These are phyloP conservation scores for Aciculosporium take DNA, from an alignment of 2,329 filamentous ascomycete genomes.

Conservation along the genomic window DNA sequence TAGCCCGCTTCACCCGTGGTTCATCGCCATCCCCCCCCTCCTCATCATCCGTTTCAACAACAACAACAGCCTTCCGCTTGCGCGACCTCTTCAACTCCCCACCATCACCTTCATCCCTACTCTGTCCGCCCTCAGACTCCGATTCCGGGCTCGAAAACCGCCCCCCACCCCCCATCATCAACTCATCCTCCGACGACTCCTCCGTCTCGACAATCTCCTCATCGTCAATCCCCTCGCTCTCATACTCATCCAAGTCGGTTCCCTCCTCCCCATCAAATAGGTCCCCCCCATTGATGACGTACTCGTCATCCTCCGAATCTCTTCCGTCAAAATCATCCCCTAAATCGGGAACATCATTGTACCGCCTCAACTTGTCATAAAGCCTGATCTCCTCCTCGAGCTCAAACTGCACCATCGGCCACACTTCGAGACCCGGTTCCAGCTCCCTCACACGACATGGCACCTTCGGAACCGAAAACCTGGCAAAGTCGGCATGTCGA, in stretches of 20 bases:
- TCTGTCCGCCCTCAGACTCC: conserved; percentile 6
- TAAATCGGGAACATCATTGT: conserved; percentile 1
- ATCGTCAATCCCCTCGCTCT: conserved; percentile 27
- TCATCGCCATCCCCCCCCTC: conserved; percentile 10
- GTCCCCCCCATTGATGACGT: conserved; percentile 7
- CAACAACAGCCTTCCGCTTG: conserved; percentile 16
- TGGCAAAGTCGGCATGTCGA: conserved; percentile 16
- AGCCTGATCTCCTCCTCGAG: conserved; percentile 8
- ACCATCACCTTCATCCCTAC: neutral
- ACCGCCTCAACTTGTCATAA: conserved; percentile 8
- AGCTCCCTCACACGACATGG: neutral
- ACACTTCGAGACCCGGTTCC: conserved; percentile 10
- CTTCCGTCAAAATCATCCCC: conserved; percentile 7
- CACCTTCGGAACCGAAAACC: conserved; percentile 10
- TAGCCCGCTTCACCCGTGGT: conserved; percentile 1
- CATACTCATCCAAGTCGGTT: conserved; percentile 18
- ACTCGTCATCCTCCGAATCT: neutral
- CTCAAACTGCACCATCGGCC: conserved; percentile 20
- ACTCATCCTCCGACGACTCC: conserved; percentile 10
- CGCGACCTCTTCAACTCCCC: conserved; percentile 8
- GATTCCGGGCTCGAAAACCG: conserved; percentile 4
- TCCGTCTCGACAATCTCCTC: conserved; percentile 14
- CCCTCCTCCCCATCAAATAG: conserved; percentile 6
- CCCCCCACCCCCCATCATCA: neutral
- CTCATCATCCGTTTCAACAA: conserved; percentile 15